These are phyloP conservation scores for Kwoniella botswanensis DNA, from an alignment of 768 basidiomycete species.

Conservation along the genomic window DNA sequence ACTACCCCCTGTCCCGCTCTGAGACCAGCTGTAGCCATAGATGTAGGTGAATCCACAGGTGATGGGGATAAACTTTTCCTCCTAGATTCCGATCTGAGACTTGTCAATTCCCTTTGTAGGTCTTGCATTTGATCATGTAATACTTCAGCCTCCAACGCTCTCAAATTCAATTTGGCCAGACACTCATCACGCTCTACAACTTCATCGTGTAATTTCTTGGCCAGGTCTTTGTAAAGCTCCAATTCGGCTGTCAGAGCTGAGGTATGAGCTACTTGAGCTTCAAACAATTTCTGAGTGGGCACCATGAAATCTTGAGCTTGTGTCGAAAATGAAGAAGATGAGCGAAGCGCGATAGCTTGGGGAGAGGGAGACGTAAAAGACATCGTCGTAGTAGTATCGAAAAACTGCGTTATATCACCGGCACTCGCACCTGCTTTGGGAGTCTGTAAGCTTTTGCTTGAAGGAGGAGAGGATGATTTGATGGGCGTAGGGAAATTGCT, in stretches of 20 bases:
- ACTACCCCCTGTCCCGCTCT: background rate
- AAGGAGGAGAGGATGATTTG: background rate
- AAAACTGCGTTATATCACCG: conserved; percentile 46
- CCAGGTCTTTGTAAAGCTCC: conserved; percentile 37
- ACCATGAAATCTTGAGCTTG: conserved; percentile 19
- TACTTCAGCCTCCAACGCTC: conserved; percentile 40
- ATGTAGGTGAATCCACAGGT: background rate
- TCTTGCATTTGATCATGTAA: conserved; percentile 29
- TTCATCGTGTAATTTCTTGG: conserved; percentile 39
- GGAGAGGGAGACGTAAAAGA: conserved; percentile 15
- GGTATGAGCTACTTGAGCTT: conserved; percentile 45
- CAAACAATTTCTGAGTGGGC: conserved; percentile 43
- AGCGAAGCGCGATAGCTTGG: conserved; percentile 16
- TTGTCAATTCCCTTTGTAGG: conserved; percentile 14
- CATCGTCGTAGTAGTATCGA: conserved; percentile 39
- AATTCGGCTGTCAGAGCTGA: conserved; percentile 38
- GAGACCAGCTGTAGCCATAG: too few relatives aligned
- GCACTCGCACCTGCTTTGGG: conserved; percentile 1
- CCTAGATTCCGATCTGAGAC: conserved; percentile 1
- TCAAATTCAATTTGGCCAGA: conserved; percentile 42
- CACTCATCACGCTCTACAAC: conserved; percentile 45
- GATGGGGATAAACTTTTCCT: conserved; percentile 14
- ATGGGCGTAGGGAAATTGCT: background rate
- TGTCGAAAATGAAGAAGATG: background rate
- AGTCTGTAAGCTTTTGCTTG: background rate